Evolutionary conservation across 1,139 yeast species (phyloP), one percentile per base, ranked within the genome.

Genomic region (Ogataea hybrid): DNA sequence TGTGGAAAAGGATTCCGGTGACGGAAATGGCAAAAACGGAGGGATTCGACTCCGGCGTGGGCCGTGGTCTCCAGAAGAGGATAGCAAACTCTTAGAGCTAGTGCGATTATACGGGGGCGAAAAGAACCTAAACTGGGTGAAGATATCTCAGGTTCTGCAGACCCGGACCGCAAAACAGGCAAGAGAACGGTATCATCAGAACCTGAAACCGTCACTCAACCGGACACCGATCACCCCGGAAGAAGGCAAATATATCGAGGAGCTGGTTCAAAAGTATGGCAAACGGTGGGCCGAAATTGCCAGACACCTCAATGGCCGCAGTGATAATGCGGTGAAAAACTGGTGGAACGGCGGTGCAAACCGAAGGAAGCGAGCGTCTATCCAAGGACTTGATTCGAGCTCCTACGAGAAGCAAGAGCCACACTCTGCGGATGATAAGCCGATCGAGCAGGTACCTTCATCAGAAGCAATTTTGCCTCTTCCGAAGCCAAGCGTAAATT

Each of bases 331-430:
- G 22, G 87, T 89, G 54, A 89, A 89, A 61, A 88, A 88, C 65
- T 89, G 96, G 96, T 89, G 96, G 96, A 89, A 89, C 58, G 95
- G 95, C 6, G 94, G 95, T 10, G 90, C 94, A 14, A 86, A 84
- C 56, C 72, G 94, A 47, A 68, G 95, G 50, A 73, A 88, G 53
- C 62, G 86, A 49, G 80, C 81, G 2, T 61, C 69, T 6, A 56
- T 53, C 4, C 55, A 56, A 41, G 52, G 51, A 1, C 39, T 51
- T 9, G 40, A 35, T 18, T 14, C 39, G 20, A 23, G 30, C 17
- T 28, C 37, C 5, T 28, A 21, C 15, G 41, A 37, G 12, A 29
- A 31, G 10, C 25, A 25, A 14, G 34, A 39, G 3, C 5, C 9
- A 5, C 18, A 33, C 2, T 20, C 15, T 12, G 6, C 12, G 5